Conservation (phyloP, 2,329 filamentous ascomycete genomes). For the Penicillium sp. region DNA sequence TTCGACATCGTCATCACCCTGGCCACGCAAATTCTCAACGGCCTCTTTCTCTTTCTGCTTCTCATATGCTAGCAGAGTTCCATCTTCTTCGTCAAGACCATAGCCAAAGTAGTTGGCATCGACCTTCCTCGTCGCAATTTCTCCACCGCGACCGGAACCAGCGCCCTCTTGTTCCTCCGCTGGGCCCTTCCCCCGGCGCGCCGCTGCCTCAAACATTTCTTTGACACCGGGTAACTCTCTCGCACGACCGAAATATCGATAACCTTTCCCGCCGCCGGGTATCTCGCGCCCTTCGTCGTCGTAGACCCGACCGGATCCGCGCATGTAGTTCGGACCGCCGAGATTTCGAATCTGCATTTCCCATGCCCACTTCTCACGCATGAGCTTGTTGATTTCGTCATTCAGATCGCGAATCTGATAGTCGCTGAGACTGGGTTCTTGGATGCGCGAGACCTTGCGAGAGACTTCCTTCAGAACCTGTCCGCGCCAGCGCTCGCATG, state of each 20-base stretch:
- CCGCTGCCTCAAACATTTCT: constrained; percentile 86
- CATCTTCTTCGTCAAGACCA: constrained; percentile 89
- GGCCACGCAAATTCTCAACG: constrained; percentile 67
- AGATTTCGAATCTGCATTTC: constrained; percentile 94
- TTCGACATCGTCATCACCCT: constrained; percentile 61
- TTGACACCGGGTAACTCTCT: constrained; percentile 92
- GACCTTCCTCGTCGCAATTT: constrained; percentile 66
- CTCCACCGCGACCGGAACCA: constrained; percentile 48
- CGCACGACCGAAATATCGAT: constrained; percentile 91
- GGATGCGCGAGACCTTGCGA: constrained; percentile 94
- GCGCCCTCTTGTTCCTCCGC: constrained; percentile 71
- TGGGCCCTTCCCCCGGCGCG: constrained; percentile 64
- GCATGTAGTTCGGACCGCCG: constrained; percentile 97
- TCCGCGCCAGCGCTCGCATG: constrained; percentile 96
- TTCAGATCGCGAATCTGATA: constrained; percentile 98
- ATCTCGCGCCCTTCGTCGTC: constrained; percentile 76
- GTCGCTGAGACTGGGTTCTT: constrained; percentile 87
- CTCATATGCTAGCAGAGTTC: constrained; percentile 78
- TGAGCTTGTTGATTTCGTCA: constrained; percentile 98
- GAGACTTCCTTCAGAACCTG: constrained; percentile 97
- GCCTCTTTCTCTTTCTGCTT: constrained; percentile 81
- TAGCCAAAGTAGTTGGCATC: constrained; percentile 97
- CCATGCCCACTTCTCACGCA: constrained; percentile 99
- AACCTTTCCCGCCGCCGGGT: constrained; percentile 77
- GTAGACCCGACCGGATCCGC: constrained; percentile 70